Conservation (phyloP, 2,329 filamentous ascomycete species). For the Pseudocercospora eumusae region DNA sequence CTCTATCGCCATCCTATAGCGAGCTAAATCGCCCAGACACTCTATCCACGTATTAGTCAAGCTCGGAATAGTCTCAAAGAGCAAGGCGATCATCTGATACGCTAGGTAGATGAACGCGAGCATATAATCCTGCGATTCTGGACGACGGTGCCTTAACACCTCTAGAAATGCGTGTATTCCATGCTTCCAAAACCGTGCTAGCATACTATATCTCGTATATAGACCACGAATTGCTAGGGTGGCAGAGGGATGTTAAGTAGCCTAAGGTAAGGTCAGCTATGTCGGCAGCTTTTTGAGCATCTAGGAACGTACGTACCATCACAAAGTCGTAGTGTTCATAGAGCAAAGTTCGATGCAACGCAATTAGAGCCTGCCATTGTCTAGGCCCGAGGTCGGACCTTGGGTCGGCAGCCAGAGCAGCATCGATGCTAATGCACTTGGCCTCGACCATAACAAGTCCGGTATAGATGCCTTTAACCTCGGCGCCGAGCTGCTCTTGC, state of each 20-base stretch:
- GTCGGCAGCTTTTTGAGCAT: too few relatives aligned
- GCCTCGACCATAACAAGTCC: too few relatives aligned
- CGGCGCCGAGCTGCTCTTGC: too few relatives aligned
- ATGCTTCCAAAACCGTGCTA: slow-evolving; percentile 89
- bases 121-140: slow-evolving; percentile 82
- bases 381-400: too few relatives aligned
- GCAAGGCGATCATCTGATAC: slow-evolving; percentile 83
- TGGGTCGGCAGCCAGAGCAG: too few relatives aligned
- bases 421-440: too few relatives aligned
- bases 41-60: slow-evolving; percentile 94
- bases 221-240: slow-evolving; percentile 66
- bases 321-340: too few relatives aligned
- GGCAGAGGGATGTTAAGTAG: slow-evolving; percentile 80
- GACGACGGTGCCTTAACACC: slow-evolving; percentile 67
- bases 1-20: slow-evolving; percentile 91
- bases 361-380: too few relatives aligned
- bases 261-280: slow-evolving; percentile 43
- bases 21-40: slow-evolving; percentile 80
- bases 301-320: too few relatives aligned
- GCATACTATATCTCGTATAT: slow-evolving; percentile 84
- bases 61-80: slow-evolving; percentile 79
- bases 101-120: slow-evolving; percentile 84
- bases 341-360: too few relatives aligned
- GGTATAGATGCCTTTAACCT: too few relatives aligned
- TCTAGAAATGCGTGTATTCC: slow-evolving; percentile 65